phyloP scores from a whole-genome alignment of 306 rosid genomes.

The Herpetospermum pedunculosum region DNA sequence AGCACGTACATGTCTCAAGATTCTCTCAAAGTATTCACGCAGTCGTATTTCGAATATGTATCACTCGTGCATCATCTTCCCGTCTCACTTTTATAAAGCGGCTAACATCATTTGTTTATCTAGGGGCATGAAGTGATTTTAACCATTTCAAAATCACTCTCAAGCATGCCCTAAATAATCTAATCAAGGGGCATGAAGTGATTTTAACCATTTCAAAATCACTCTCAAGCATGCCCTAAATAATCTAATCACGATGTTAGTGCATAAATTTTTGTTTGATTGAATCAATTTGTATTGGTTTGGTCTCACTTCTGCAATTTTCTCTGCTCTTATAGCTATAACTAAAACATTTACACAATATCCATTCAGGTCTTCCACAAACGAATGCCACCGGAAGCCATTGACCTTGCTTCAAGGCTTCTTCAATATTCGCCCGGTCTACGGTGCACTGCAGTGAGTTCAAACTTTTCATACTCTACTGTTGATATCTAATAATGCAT shows the following conservation, averaged over 20 bases:
- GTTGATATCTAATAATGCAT: not conserved
- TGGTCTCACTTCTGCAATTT: not conserved
- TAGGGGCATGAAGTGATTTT: too few species aligned
- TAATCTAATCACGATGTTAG: not conserved
- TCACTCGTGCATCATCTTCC: not conserved
- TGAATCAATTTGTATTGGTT: not conserved
- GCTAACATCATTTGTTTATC: too few species aligned
- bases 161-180: too few species aligned
- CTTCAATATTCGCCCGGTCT: constrained; percentile 95
- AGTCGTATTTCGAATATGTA: not conserved
- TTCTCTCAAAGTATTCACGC: not conserved
- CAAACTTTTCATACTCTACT: not conserved
- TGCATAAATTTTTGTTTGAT: not conserved
- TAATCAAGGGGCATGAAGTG: too few species aligned
- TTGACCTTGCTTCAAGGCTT: constrained; percentile 94
- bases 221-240: too few species aligned
- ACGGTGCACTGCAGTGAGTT: constrained; percentile 84
- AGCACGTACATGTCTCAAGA: not conserved
- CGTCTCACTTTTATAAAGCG: too few species aligned
- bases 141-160: too few species aligned
- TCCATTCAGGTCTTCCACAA: constrained; percentile 73
- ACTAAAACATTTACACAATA: constrained; percentile 2
- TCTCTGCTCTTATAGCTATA: constrained; percentile 1
- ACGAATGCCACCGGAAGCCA: constrained; percentile 96
- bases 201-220: too few species aligned